phyloP scores from a whole-genome alignment of 208 protist genomes.

The Trypanosoma melophagium region DNA sequence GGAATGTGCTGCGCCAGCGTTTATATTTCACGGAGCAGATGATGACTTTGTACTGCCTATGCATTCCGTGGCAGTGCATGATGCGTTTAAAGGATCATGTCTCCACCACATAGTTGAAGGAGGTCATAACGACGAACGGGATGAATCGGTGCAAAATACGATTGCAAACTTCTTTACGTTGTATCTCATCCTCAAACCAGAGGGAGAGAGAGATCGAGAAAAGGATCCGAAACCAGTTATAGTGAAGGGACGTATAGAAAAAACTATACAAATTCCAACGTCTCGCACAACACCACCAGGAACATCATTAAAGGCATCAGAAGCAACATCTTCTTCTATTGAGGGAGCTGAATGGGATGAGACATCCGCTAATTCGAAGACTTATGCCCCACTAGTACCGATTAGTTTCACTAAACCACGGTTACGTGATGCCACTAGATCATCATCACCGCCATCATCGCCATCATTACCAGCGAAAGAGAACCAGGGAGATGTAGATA shows the following conservation, averaged over 20 bases:
- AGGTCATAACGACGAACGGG: conserved; percentile 92
- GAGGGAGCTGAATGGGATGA: not conserved
- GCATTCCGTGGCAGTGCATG: conserved; percentile 74
- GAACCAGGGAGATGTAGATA: too few species aligned
- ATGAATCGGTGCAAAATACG: conserved; percentile 62
- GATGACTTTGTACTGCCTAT: conserved; percentile 90
- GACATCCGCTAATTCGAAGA: not conserved
- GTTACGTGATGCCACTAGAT: not conserved
- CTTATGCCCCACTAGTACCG: conserved; percentile 15
- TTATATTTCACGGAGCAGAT: conserved; percentile 90
- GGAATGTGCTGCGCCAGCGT: conserved; percentile 75
- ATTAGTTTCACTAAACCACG: conserved; percentile 24
- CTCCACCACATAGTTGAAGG: conserved; percentile 78
- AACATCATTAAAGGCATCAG: not conserved
- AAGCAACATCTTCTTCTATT: not conserved
- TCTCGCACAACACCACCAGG: not conserved
- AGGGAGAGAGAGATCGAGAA: conserved; percentile 20
- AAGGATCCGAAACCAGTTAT: not conserved
- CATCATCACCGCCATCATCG: not conserved
- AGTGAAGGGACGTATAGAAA: too few species aligned
- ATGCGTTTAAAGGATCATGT: conserved; percentile 60
- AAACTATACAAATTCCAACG: too few species aligned
- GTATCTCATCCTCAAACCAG: conserved; percentile 74
- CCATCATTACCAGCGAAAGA: too few species aligned
- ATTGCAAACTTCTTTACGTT: conserved; percentile 84